Conservation (phyloP, 306 rosid genomes). For the peach (Prunus persica) region Prunus_persica_NCBIv2 NC_034009.1:30162501-30163000, state of each 20-base stretch:
- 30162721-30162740: neutral
- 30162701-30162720: conserved; percentile 21
- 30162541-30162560: neutral
- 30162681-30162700: conserved; percentile 66
- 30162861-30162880: conserved; percentile 22
- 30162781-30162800: neutral
- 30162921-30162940: conserved; percentile 62
- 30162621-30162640: conserved; percentile 59
- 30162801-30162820: conserved; percentile 5
- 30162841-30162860: neutral
- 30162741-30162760: neutral
- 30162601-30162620: conserved; percentile 58
- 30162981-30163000: neutral
- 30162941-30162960: conserved; percentile 64
- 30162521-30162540: neutral
- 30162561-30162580: too few species aligned
- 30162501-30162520: conserved; percentile 34
- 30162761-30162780: conserved; percentile 34
- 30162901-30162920: conserved; percentile 41
- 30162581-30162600: conserved; percentile 4
- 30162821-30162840: conserved; percentile 32
- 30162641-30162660: conserved; percentile 60
- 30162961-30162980: conserved; percentile 68
- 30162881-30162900: neutral
- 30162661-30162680: conserved; percentile 51